Conservation (phyloP, 1,139 yeast genomes). For the Pichia sp. region DNA sequence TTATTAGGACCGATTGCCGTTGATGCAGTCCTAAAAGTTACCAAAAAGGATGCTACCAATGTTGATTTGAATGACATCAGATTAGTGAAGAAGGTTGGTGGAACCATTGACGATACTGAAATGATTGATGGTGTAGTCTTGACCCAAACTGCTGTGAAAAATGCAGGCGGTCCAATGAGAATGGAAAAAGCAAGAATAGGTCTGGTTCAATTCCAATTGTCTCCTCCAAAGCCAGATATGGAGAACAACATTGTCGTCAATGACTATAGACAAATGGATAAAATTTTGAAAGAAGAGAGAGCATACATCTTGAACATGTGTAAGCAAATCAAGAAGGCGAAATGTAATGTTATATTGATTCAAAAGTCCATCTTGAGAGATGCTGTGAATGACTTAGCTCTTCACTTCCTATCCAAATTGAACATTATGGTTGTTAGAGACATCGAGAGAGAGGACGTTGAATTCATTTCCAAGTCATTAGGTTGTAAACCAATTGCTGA, state of each 20-base stretch:
- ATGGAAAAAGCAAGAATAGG: conserved; percentile 93
- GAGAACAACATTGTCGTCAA: conserved; percentile 96
- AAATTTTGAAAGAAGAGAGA: conserved; percentile 94
- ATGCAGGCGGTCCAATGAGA: conserved; percentile 95
- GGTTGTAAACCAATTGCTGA: conserved; percentile 98
- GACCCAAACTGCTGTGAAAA: conserved; percentile 81
- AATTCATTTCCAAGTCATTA: conserved; percentile 81
- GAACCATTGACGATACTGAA: conserved; percentile 95
- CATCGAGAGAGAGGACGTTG: conserved; percentile 94
- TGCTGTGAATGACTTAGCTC: conserved; percentile 93
- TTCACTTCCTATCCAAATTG: conserved; percentile 87
- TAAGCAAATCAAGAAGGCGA: conserved; percentile 92
- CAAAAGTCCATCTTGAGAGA: conserved; percentile 95
- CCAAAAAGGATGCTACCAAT: conserved; percentile 37
- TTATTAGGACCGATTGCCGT: conserved; percentile 91
- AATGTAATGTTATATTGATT: conserved; percentile 88
- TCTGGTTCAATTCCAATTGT: conserved; percentile 87
- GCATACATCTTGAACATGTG: conserved; percentile 90
- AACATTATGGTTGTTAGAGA: conserved; percentile 93
- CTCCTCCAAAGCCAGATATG: conserved; percentile 99
- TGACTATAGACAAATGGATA: conserved; percentile 99
- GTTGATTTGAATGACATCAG: conserved; percentile 88
- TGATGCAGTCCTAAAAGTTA: conserved; percentile 79
- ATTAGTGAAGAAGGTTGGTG: conserved; percentile 89
- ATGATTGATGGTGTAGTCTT: conserved; percentile 89